These are phyloP conservation scores for Tieghemiomyces parasiticus DNA, from an alignment of 192 early-diverging fungal species.

Conservation along the genomic window DNA sequence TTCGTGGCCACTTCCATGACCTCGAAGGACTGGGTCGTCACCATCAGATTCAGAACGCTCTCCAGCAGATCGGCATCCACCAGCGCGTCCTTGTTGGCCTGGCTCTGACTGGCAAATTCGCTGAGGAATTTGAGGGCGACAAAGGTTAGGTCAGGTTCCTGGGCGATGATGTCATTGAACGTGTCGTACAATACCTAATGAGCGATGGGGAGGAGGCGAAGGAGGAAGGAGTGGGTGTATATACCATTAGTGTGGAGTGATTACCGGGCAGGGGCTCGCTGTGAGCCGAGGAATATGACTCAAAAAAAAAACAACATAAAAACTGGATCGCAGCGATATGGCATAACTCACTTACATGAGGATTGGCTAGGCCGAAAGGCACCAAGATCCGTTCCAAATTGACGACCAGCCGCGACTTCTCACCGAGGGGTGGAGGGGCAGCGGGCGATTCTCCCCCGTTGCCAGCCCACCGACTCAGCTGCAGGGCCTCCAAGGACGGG, in stretches of 20 bases:
- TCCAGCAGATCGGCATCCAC: neutral
- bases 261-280: too few species aligned
- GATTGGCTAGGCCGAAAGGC: neutral
- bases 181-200: neutral
- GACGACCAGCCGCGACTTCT: neutral
- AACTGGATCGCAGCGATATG: too few species aligned
- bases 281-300: too few species aligned
- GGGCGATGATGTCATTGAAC: neutral
- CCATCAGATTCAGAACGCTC: neutral
- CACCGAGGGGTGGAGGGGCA: neutral
- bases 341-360: too few species aligned
- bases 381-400: neutral
- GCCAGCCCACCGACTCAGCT: neutral
- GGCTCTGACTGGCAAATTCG: neutral
- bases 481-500: neutral
- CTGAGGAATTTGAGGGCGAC: slow-evolving; percentile 1
- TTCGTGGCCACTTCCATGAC: neutral
- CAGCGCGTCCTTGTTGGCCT: neutral
- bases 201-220: too few species aligned
- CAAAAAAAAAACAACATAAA: too few species aligned
- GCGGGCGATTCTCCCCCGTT: neutral
- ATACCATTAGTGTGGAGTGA: too few species aligned
- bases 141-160: neutral
- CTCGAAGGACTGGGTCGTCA: neutral
- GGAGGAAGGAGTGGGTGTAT: too few species aligned